Evolutionary conservation across 305 asterid genomes (phyloP).

Genomic region (Rubia tinctorum): DNA sequence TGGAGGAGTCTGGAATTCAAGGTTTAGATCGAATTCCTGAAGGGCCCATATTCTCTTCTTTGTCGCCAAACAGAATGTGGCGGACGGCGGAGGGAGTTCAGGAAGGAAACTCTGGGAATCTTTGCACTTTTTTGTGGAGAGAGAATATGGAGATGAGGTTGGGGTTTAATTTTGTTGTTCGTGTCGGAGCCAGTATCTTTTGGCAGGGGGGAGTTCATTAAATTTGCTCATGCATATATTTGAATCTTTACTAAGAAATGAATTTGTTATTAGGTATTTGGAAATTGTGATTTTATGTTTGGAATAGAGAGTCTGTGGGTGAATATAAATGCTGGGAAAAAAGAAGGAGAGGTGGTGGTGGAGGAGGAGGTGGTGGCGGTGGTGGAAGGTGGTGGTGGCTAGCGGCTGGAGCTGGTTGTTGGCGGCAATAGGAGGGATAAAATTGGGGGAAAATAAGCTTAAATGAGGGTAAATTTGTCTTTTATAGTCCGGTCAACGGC

Average conservation of each 20-base stretch:
- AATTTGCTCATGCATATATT: constrained; percentile 43
- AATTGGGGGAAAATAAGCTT: no score
- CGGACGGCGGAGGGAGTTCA: constrained; percentile 24
- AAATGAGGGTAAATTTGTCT: no score
- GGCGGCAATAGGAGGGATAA: no score
- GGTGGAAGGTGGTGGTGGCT: no score
- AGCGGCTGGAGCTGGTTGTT: no score
- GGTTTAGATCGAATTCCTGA: constrained; percentile 57
- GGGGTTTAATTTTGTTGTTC: constrained; percentile 20
- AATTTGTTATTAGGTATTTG: not conserved
- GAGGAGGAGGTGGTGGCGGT: no score
- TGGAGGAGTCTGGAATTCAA: no score
- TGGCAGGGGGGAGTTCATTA: constrained; percentile 56
- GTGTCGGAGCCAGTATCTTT: constrained; percentile 55
- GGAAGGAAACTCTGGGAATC: constrained; percentile 35
- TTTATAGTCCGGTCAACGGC: no score
- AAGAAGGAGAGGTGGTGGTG: constrained; percentile 21
- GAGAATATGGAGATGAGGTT: constrained; percentile 24
- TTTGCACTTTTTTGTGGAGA: constrained; percentile 76
- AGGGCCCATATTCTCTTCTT: constrained; percentile 70
- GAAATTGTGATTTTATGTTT: not conserved
- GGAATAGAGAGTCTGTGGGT: not conserved
- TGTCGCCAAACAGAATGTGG: constrained; percentile 56
- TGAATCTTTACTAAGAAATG: not conserved
- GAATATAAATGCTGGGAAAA: constrained; percentile 16